Conservation (phyloP, 208 protist species). For the Wallacemonas collosoma region DNA sequence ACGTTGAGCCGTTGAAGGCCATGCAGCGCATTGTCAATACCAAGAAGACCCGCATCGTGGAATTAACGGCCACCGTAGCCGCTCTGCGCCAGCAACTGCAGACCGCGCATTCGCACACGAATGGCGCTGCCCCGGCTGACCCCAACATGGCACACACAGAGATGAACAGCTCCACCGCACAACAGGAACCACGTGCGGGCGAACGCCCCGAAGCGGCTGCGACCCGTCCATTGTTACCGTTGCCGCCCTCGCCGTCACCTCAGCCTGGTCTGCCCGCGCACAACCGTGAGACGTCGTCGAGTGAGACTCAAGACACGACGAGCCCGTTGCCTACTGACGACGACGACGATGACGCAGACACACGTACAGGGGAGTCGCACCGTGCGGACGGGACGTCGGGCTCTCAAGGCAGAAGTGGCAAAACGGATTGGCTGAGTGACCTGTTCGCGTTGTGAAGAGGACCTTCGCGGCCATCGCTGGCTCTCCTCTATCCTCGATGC, state of each 20-base stretch:
- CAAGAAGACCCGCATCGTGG: conserved; percentile 18
- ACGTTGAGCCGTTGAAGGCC: not conserved
- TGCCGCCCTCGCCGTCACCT: too few relatives aligned
- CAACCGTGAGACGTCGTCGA: not conserved
- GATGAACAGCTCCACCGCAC: not conserved
- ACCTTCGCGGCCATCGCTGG: too few relatives aligned
- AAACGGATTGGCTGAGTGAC: conserved; percentile 13
- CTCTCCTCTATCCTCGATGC: too few relatives aligned
- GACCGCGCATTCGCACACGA: not conserved
- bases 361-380: not conserved
- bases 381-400: not conserved
- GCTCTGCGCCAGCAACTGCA: not conserved
- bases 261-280: too few relatives aligned
- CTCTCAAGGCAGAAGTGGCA: not conserved
- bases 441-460: conserved; percentile 2
- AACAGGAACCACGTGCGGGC: not conserved
- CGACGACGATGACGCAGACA: conserved; percentile 1
- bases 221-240: too few relatives aligned
- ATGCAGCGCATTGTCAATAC: conserved; percentile 15
- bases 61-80: conserved; percentile 9
- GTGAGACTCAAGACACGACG: not conserved
- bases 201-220: too few relatives aligned
- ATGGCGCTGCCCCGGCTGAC: not conserved
- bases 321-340: not conserved
- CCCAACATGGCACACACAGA: not conserved